Conservation (phyloP, 495 filamentous ascomycete genomes). For the Aspergillus homomorphus region DNA sequence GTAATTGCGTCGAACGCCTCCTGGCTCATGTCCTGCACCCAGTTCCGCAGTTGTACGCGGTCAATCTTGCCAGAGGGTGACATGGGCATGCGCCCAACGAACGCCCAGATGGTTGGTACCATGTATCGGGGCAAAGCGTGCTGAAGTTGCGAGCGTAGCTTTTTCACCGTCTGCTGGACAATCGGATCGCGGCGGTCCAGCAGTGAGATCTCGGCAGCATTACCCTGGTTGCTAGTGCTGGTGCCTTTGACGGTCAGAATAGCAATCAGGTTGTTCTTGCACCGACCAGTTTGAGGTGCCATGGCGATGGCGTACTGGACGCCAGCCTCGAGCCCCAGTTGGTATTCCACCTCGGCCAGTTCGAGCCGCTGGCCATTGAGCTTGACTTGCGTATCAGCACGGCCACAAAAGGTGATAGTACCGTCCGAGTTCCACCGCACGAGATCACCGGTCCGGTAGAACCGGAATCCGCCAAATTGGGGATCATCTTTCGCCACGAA, state of each 20-base stretch:
- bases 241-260: not conserved
- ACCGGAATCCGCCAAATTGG: too few relatives aligned
- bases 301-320: not conserved
- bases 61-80: too few relatives aligned
- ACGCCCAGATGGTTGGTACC: not conserved
- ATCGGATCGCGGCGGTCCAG: not conserved
- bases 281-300: not conserved
- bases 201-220: too few relatives aligned
- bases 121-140: not conserved
- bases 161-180: not conserved
- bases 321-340: not conserved
- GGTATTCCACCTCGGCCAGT: conserved; percentile 59
- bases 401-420: conserved; percentile 65
- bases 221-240: not conserved
- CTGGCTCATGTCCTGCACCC: too few relatives aligned
- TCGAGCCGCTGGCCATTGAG: conserved; percentile 72
- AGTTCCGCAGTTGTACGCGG: too few relatives aligned
- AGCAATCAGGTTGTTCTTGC: not conserved
- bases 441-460: conserved; percentile 71
- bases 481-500: not conserved
- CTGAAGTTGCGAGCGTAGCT: not conserved
- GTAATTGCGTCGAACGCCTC: too few relatives aligned
- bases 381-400: conserved; percentile 74
- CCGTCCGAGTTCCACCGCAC: conserved; percentile 64
- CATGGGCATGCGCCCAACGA: too few relatives aligned